These are phyloP conservation scores for Aspergillus cavernicola DNA, from an alignment of 495 filamentous ascomycete species.

Conservation along the genomic window DNA sequence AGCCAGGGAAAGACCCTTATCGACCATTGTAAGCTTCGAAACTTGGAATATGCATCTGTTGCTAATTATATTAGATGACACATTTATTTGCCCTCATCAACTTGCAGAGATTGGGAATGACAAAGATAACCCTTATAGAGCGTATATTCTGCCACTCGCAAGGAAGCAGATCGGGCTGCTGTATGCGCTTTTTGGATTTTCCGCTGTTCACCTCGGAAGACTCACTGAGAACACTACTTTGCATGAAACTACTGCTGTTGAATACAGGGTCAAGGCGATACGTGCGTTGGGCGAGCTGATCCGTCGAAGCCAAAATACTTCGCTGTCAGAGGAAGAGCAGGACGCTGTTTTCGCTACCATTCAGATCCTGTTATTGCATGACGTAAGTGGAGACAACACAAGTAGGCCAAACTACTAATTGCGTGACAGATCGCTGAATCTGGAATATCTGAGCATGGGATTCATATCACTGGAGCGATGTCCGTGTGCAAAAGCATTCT, in stretches of 20 bases:
- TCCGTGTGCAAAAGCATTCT: constrained; percentile 33
- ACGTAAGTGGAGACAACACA: constrained; percentile 26
- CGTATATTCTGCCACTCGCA: constrained; percentile 34
- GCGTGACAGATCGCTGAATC: constrained; percentile 33
- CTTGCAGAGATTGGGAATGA: constrained; percentile 26
- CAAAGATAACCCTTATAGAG: constrained; percentile 32
- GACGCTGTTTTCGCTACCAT: constrained; percentile 37
- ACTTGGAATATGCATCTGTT: too few species aligned
- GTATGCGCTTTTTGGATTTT: constrained; percentile 33
- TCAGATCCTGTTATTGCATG: constrained; percentile 37
- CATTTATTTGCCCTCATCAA: constrained; percentile 35
- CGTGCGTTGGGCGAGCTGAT: constrained; percentile 28
- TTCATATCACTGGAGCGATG: constrained; percentile 38
- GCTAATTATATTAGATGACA: constrained; percentile 26
- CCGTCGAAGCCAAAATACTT: constrained; percentile 24
- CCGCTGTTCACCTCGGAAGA: constrained; percentile 34
- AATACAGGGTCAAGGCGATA: constrained; percentile 37
- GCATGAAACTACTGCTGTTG: constrained; percentile 28
- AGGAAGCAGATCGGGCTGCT: constrained; percentile 33
- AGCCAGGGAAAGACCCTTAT: constrained; percentile 20
- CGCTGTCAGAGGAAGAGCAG: constrained; percentile 27
- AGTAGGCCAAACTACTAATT: not conserved
- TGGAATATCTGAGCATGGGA: constrained; percentile 34
- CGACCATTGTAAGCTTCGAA: constrained; percentile 27
- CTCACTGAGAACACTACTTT: constrained; percentile 23